phyloP scores from a whole-genome alignment of 768 basidiomycete genomes.

The Xanthoconium purpureum region DNA sequence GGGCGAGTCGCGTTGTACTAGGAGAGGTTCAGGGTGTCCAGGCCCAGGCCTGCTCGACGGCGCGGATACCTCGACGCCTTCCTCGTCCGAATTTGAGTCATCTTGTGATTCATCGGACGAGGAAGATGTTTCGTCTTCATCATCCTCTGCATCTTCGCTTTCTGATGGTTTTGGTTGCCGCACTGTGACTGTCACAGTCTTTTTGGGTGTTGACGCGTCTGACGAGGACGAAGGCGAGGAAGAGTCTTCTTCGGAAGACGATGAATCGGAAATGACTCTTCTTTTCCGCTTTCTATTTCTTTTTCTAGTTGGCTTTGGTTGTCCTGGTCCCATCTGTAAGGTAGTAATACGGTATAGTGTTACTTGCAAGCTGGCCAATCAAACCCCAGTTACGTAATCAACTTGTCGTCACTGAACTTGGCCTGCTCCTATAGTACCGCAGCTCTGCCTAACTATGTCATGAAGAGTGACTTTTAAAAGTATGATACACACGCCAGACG shows the following conservation, averaged over 20 bases:
- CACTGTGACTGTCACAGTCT: constrained; percentile 10
- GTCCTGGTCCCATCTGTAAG: constrained; percentile 33
- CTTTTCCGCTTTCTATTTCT: constrained; percentile 54
- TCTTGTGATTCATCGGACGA: constrained; percentile 17
- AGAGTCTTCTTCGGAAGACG: constrained; percentile 37
- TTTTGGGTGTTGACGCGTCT: constrained; percentile 7
- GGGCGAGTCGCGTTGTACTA: constrained; percentile 21
- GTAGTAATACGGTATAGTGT: constrained; percentile 37
- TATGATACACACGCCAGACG: no score
- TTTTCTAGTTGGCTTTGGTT: constrained; percentile 39
- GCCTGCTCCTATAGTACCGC: no score
- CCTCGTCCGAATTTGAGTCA: constrained; percentile 1
- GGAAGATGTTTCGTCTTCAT: constrained; percentile 16
- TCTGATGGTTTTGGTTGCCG: constrained; percentile 3
- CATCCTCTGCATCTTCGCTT: not conserved
- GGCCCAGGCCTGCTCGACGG: not conserved
- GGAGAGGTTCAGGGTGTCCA: not conserved
- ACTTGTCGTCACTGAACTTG: no score
- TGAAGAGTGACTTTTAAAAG: not conserved
- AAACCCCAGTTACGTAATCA: constrained; percentile 16
- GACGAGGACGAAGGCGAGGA: constrained; percentile 24
- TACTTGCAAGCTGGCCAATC: no score
- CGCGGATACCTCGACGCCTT: not conserved
- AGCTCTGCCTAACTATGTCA: not conserved
- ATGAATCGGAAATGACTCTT: constrained; percentile 43